Percentiles rank a stretch among this genome's conserved stretches.
These are phyloP conservation scores for Penicillium coffeae DNA, from an alignment of 495 filamentous ascomycete genomes.

Conservation along the genomic window DNA sequence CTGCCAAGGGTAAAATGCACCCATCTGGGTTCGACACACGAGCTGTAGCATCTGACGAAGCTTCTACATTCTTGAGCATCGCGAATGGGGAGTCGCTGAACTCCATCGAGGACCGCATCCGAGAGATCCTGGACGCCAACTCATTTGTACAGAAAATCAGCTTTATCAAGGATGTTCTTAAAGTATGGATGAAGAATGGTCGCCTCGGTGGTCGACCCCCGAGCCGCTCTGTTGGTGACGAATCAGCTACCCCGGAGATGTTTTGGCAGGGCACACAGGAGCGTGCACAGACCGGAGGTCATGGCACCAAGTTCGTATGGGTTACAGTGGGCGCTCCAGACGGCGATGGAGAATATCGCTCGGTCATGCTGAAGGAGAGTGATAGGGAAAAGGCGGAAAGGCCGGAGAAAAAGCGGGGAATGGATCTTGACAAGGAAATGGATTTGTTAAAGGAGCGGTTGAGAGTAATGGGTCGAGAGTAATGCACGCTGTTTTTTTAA, in stretches of 20 bases:
- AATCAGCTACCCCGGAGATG: conserved; percentile 49
- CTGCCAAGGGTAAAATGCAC: conserved; percentile 57
- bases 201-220: conserved; percentile 56
- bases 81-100: conserved; percentile 49
- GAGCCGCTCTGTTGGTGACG: conserved; percentile 14
- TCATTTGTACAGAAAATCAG: conserved; percentile 73
- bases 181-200: conserved; percentile 67
- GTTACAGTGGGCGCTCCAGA: conserved; percentile 74
- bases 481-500: background rate
- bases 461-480: conserved; percentile 25
- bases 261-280: conserved; percentile 68
- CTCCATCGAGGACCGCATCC: conserved; percentile 52
- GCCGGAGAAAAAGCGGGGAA: conserved; percentile 11
- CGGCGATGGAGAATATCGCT: conserved; percentile 59
- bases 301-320: conserved; percentile 74
- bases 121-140: conserved; percentile 69
- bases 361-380: conserved; percentile 34
- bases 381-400: conserved; percentile 9
- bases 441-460: conserved; percentile 34
- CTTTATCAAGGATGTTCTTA: conserved; percentile 66
- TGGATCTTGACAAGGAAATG: conserved; percentile 29
- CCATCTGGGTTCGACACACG: conserved; percentile 46
- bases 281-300: conserved; percentile 40
- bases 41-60: conserved; percentile 57
- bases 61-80: conserved; percentile 56